phyloP scores from a whole-genome alignment of 495 filamentous ascomycete species.

The Lepraria neglecta region DNA sequence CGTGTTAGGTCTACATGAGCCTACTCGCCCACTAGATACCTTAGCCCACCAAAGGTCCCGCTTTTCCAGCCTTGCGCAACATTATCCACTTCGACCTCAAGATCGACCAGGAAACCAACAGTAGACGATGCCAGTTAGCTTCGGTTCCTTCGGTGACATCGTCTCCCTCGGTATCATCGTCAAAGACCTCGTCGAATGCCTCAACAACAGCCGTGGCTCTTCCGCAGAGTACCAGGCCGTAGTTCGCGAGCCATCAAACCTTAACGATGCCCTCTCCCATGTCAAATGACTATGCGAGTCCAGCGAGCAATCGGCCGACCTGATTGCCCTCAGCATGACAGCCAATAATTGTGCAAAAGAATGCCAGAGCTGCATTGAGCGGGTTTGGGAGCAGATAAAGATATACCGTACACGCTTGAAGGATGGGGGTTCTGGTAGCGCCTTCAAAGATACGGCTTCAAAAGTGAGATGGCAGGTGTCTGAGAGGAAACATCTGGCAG shows the following conservation, averaged over 20 bases:
- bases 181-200: slow-evolving; percentile 31
- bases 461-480: slow-evolving; percentile 25
- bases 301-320: slow-evolving; percentile 13
- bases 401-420: slow-evolving; percentile 12
- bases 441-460: slow-evolving; percentile 8
- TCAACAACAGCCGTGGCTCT: slow-evolving; percentile 30
- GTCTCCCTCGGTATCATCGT: slow-evolving; percentile 28
- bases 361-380: slow-evolving; percentile 15
- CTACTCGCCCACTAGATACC: background rate
- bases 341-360: slow-evolving; percentile 5
- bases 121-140: slow-evolving; percentile 29
- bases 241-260: slow-evolving; percentile 25
- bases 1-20: background rate
- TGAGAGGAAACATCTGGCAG: slow-evolving; percentile 23
- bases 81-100: background rate
- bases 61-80: background rate
- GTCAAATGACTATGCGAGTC: slow-evolving; percentile 22
- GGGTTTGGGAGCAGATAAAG: slow-evolving; percentile 10
- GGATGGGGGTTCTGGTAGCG: slow-evolving; percentile 10
- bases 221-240: slow-evolving; percentile 28
- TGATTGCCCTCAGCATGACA: slow-evolving; percentile 17
- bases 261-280: slow-evolving; percentile 28
- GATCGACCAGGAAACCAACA: background rate
- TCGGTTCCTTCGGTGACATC: slow-evolving; percentile 34
- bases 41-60: background rate